Evolutionary conservation across 2,329 filamentous ascomycete species (phyloP).

Genomic region (Ramichloridium luteum): DNA sequence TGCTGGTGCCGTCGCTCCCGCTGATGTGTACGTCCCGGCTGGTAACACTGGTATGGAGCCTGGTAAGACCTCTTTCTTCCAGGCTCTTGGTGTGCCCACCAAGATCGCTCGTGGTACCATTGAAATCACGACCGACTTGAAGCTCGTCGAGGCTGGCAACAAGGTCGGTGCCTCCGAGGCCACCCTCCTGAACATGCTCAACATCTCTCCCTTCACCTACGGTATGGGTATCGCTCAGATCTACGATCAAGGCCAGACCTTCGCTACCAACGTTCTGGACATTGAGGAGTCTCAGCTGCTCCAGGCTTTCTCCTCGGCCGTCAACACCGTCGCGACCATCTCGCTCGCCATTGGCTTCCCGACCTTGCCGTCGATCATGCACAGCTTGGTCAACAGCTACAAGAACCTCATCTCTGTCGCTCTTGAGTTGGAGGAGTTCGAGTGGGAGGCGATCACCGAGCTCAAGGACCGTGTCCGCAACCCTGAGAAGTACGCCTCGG

Average conservation of each 20-base stretch:
- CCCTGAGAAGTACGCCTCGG: conserved; percentile 85
- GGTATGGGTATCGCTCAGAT: conserved; percentile 94
- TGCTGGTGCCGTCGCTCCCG: conserved; percentile 90
- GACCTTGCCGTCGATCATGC: conserved; percentile 87
- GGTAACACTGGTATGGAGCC: conserved; percentile 99
- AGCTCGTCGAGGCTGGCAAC: conserved; percentile 82
- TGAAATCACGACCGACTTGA: conserved; percentile 96
- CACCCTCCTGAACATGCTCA: conserved; percentile 97
- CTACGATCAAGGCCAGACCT: conserved; percentile 94
- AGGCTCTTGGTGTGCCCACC: conserved; percentile 99
- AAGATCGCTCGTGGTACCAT: conserved; percentile 99
- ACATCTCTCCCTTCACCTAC: conserved; percentile 99
- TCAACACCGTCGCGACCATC: conserved; percentile 77
- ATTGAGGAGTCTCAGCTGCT: conserved; percentile 92
- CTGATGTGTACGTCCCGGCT: conserved; percentile 87
- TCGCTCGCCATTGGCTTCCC: conserved; percentile 92
- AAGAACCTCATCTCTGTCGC: conserved; percentile 92
- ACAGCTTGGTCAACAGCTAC: conserved; percentile 95
- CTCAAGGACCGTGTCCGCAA: conserved; percentile 99
- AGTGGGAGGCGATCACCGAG: conserved; percentile 90
- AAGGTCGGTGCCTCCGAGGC: conserved; percentile 99
- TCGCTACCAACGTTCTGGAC: conserved; percentile 75
- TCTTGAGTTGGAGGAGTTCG: conserved; percentile 67
- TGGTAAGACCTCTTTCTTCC: conserved; percentile 99
- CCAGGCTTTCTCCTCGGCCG: conserved; percentile 64